phyloP scores from a whole-genome alignment of 495 filamentous ascomycete species.

The Umbilicaria muhlenbergii region DNA sequence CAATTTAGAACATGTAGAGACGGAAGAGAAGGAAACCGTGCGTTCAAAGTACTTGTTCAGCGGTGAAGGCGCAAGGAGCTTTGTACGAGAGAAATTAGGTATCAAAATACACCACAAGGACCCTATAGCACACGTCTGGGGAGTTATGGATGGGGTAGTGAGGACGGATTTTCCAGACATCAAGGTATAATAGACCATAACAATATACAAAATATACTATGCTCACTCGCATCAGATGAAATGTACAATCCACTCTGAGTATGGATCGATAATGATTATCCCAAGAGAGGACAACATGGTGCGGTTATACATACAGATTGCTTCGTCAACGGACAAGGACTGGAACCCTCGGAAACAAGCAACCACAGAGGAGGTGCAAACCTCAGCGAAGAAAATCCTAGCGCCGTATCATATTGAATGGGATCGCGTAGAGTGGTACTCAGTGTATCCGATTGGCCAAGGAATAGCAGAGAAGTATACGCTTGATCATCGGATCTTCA shows the following conservation, averaged over 20 bases:
- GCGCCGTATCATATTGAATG: constrained; percentile 37
- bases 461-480: constrained; percentile 40
- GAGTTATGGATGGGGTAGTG: constrained; percentile 71
- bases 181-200: constrained; percentile 17
- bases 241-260: constrained; percentile 51
- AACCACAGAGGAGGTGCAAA: constrained; percentile 42
- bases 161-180: constrained; percentile 57
- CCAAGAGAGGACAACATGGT: constrained; percentile 60
- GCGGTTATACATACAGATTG: constrained; percentile 61
- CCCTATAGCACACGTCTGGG: constrained; percentile 53
- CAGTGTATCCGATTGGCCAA: constrained; percentile 43
- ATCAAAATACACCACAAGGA: constrained; percentile 47
- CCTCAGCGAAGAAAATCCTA: constrained; percentile 42
- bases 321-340: constrained; percentile 44
- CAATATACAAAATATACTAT: not conserved
- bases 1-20: constrained; percentile 58
- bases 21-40: constrained; percentile 47
- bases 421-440: constrained; percentile 38
- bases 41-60: constrained; percentile 50
- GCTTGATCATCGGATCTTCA: constrained; percentile 34
- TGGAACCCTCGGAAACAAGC: constrained; percentile 28
- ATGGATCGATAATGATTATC: constrained; percentile 54
- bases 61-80: constrained; percentile 49
- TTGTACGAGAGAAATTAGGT: constrained; percentile 41
- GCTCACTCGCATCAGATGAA: constrained; percentile 49